Base-by-base conservation (phyloP, 805 yeast species). In the Sporopachydermia lactativora region DNA sequence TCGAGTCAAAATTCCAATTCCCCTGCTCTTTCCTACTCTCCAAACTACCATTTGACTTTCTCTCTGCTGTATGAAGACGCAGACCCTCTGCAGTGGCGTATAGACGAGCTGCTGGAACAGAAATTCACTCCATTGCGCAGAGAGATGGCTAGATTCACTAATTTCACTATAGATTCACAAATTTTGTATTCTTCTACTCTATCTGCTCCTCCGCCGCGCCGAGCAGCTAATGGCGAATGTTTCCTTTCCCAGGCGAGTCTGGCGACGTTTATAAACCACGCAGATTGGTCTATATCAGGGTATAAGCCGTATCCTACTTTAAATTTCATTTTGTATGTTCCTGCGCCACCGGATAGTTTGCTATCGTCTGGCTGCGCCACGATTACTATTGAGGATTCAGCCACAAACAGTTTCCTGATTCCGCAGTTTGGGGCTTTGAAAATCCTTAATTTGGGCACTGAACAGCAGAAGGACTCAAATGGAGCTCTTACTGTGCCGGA, bases 351-450 rank as follows among this genome's bases (percentile, higher is more conserved):
- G 17, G 61, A 59, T 18, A 56, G 62, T 43, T 84, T 75, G 16
- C 64, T 75, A 50, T 48, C 44, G 3, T 55, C 6, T 44, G 31
- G 31, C n/a, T 24, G 31, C n/a, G 8, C 31, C n/a, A 8, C 31
- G 8, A 24, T 24, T n/a, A 71, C 80, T 38, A 70, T 62, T 37
- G 59, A 67, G 42, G 66, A 45, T 16, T 55, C 58, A 8, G 46
- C 46, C 36, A 62, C 76, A 38, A 78, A 70, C 55, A 75, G 77
- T 41, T 88, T 80, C 52, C 57, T 81, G 37, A 73, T 89, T 17
- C 94, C 96, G 4, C 94, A 82, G 58, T 88, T 94, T 83, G 94
- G 92, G 6, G 96, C 96, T 46, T 72, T 83, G 42, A 57, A 63
- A 51, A 62, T 79, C 47, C 52, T 61, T 54, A 66, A 78, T 51